Evolutionary conservation across 1,284 basidiomycete species (phyloP).

Genomic region (Pseudozyma hubeiensis): DNA sequence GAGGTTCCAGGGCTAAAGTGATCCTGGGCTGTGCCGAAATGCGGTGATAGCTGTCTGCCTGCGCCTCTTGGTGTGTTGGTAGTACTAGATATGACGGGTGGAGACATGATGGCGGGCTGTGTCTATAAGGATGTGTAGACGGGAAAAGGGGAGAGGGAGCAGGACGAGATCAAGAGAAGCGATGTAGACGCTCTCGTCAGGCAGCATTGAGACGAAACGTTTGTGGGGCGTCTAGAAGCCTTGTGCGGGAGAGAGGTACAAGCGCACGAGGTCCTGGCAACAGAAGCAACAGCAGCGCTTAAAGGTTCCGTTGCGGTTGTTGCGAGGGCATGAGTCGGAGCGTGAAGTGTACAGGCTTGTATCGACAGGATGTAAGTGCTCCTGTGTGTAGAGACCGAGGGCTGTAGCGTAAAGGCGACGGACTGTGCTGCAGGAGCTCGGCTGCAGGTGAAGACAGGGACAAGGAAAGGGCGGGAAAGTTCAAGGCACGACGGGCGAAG

Average conservation of each 20-base stretch:
- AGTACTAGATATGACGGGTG: constrained; percentile 19
- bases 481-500: no score
- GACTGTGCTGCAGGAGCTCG: neutral
- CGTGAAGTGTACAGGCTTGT: neutral
- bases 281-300: constrained; percentile 3
- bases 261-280: constrained; percentile 13
- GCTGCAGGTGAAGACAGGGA: neutral
- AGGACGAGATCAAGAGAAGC: neutral
- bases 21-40: constrained; percentile 13
- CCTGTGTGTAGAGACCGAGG: no score
- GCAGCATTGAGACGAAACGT: no score
- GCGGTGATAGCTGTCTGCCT: constrained; percentile 4
- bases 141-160: neutral
- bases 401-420: no score
- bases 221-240: constrained; percentile 4
- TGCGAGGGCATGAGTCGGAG: neutral
- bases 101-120: constrained; percentile 22
- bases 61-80: constrained; percentile 1
- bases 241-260: constrained; percentile 17
- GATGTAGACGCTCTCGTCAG: no score
- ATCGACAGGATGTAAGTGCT: no score
- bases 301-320: neutral
- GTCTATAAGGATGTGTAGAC: neutral
- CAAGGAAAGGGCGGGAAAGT: no score
- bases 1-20: constrained; percentile 27